Evolutionary conservation across 768 basidiomycete species (phyloP).

Genomic region (Auriscalpium orientale): DNA sequence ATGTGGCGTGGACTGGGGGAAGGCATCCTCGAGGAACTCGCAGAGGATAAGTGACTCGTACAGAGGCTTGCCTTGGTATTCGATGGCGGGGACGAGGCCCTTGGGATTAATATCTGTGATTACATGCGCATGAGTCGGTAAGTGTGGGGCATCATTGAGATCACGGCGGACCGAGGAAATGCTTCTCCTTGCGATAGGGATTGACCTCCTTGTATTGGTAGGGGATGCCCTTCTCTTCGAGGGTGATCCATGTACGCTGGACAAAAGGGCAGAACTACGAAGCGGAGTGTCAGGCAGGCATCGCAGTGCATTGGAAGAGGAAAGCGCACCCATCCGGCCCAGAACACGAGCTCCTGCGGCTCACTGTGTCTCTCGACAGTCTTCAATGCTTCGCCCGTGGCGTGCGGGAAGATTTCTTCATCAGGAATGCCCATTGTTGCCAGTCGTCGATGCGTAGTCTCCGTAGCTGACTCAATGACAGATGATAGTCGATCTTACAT

Average conservation of each 20-base stretch:
- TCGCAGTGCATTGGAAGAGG: not conserved
- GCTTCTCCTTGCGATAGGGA: constrained; percentile 60
- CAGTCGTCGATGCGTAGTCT: not conserved
- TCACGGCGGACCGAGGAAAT: constrained; percentile 38
- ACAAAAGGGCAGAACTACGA: constrained; percentile 48
- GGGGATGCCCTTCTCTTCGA: constrained; percentile 59
- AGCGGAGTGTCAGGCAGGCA: not conserved
- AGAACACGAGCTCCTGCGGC: constrained; percentile 50
- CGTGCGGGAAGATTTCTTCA: constrained; percentile 46
- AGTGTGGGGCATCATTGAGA: not conserved
- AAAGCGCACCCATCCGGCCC: constrained; percentile 47
- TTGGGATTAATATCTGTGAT: constrained; percentile 51
- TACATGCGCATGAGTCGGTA: constrained; percentile 6
- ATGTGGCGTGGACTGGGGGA: constrained; percentile 34
- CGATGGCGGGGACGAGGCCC: constrained; percentile 58
- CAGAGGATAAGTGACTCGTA: constrained; percentile 59
- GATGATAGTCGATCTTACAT: too few species aligned
- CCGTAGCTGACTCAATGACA: too few species aligned
- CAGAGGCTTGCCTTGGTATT: constrained; percentile 42
- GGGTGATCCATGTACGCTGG: constrained; percentile 56
- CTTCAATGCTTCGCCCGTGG: constrained; percentile 47
- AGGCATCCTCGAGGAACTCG: constrained; percentile 63
- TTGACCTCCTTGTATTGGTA: constrained; percentile 65
- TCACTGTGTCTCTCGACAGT: constrained; percentile 46
- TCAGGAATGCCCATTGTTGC: constrained; percentile 36